Conservation (phyloP, 371 early-diverging fungal genomes). For the Rhizopus stolonifer region DNA sequence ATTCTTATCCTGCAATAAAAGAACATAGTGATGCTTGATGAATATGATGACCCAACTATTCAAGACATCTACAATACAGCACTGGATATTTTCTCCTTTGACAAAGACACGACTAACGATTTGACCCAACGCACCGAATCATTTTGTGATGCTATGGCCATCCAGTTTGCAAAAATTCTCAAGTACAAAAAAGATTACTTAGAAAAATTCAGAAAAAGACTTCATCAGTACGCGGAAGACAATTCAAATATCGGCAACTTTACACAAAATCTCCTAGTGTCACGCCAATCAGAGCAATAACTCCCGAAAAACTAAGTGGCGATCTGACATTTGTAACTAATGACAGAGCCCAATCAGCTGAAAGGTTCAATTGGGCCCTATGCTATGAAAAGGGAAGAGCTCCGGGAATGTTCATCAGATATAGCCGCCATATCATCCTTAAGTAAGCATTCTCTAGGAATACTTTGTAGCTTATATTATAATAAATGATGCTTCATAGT, state of each 20-base stretch:
- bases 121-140: neutral
- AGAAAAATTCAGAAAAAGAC: conserved; percentile 8
- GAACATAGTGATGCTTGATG: neutral
- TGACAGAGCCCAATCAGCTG: conserved; percentile 9
- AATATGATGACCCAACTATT: conserved; percentile 3
- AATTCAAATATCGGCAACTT: neutral
- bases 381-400: conserved; percentile 10
- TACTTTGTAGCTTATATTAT: conserved; percentile 11
- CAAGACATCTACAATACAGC: conserved; percentile 10
- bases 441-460: conserved; percentile 6
- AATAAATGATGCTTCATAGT: neutral
- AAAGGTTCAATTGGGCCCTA: conserved; percentile 11
- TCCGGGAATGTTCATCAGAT: conserved; percentile 12
- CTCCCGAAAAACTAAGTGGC: conserved; percentile 1
- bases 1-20: neutral
- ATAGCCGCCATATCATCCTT: conserved; percentile 15
- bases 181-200: conserved; percentile 5
- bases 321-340: conserved; percentile 11
- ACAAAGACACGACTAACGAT: neutral
- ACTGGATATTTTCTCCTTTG: conserved; percentile 7
- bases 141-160: conserved; percentile 8
- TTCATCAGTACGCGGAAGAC: conserved; percentile 8
- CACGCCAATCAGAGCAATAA: conserved; percentile 3
- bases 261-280: neutral
- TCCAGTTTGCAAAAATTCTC: conserved; percentile 11